Conservation (phyloP, 2,329 filamentous ascomycete species). For the Ilyonectria robusta region DNA sequence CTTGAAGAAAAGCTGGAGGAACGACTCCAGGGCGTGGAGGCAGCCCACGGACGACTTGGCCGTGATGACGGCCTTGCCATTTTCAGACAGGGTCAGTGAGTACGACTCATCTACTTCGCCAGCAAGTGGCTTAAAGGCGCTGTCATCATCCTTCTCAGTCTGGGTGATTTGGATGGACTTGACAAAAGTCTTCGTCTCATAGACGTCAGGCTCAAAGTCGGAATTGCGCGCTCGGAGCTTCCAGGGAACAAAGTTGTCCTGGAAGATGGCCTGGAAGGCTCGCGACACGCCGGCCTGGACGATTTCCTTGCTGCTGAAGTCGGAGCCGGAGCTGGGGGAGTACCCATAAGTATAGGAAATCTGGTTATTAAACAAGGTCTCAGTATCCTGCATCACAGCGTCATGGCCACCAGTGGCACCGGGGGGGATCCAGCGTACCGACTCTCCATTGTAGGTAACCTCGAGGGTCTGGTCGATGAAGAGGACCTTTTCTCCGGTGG, state of each 20-base stretch:
- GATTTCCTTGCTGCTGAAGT: conserved; percentile 66
- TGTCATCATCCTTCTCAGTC: conserved; percentile 65
- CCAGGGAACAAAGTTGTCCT: conserved; percentile 82
- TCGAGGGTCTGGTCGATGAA: conserved; percentile 67
- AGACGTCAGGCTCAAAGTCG: conserved; percentile 73
- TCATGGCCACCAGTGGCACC: conserved; percentile 43
- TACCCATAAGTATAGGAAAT: conserved; percentile 64
- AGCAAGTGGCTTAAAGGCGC: conserved; percentile 71
- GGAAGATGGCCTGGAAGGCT: conserved; percentile 75
- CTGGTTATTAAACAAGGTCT: conserved; percentile 57
- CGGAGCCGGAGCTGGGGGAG: conserved; percentile 54
- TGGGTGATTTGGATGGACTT: conserved; percentile 74
- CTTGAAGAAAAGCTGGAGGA: conserved; percentile 84
- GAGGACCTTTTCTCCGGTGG: conserved; percentile 66
- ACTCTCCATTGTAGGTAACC: conserved; percentile 71
- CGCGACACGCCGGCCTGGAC: conserved; percentile 71
- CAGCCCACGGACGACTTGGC: conserved; percentile 79
- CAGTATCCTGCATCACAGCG: conserved; percentile 44
- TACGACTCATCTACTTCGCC: conserved; percentile 84
- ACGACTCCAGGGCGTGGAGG: conserved; percentile 80
- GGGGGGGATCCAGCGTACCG: conserved; percentile 64
- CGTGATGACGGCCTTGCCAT: conserved; percentile 73
- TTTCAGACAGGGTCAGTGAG: conserved; percentile 70
- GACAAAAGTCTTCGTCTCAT: conserved; percentile 63
- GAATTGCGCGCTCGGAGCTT: conserved; percentile 77